Base-by-base conservation (phyloP, 495 filamentous ascomycete species). In the Neurospora africana region DNA sequence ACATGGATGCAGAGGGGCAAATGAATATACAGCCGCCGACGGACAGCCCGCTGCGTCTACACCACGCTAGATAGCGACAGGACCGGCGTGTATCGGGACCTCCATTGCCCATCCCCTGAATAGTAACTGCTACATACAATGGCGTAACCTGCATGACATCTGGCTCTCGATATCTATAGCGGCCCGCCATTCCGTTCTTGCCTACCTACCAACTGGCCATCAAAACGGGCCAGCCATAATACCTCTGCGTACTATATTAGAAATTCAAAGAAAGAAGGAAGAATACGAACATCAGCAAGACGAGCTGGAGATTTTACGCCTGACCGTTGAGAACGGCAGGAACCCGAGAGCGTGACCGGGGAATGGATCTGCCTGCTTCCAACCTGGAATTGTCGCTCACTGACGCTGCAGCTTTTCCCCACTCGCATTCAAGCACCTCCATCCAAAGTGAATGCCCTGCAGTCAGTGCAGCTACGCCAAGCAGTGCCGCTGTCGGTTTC, bases 311-410 rank as follows among this genome's bases (percentile, higher is more conserved):
- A 36, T 30, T 61, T 61, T 33, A 61, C 15, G 53, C 27, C 53
- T 27, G 13, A 33, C 27, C 53, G 53, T 61, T 61, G 53, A 33
- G 53, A 53, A 33, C 27, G 53, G 53, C 53, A 61, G 53, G 33
- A 27, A 61, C 53, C 53, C 53, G 53, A 61, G 53, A 61, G 53
- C 53, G 53, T 61, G 53, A 69, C 35, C 67, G 65, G 68, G 70
- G 19, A 68, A 68, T 71, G 53, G 69, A 37, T 43, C 70, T 74
- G 72, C 67, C 69, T 35, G 53, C 53, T 61, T 36, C 5, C 35
- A 36, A n/a, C n/a, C n/a, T 6, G 2, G 5, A 5, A 36, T 5
- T 61, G 53, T 33, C 13, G 27, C 53, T 61, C 53, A 61, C 53
- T 61, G 53, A 61, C 53, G 53, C 53, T 61, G 15, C 27, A 61